Percentiles rank a stretch among this genome's conserved stretches.
Conservation (phyloP, 257 asterid species). For the Salvia miltiorrhiza region DNA sequence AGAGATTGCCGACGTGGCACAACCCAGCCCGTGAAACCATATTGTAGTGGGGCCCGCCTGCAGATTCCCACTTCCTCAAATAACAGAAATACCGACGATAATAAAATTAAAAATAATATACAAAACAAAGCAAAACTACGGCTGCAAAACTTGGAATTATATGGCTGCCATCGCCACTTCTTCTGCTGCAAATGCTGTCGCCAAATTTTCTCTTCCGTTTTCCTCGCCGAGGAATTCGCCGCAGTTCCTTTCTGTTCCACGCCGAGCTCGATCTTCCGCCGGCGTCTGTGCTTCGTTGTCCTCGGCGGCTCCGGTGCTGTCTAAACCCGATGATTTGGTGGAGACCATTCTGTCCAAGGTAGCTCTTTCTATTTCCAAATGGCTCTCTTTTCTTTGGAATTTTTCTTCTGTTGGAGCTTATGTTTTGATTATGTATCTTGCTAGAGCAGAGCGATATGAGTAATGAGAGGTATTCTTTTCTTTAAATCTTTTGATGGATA, state of each 20-base stretch:
- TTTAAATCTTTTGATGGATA: not conserved
- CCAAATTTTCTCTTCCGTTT: conserved; percentile 25
- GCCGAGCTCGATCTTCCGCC: conserved; percentile 14
- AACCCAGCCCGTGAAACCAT: conserved; percentile 7
- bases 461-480: not conserved
- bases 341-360: conserved; percentile 66
- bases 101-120: too few relatives aligned
- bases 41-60: not conserved
- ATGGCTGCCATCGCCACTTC: conserved; percentile 26
- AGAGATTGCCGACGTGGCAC: conserved; percentile 27
- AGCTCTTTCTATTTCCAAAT: not conserved
- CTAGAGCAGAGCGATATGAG: not conserved
- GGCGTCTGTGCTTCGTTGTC: conserved; percentile 45
- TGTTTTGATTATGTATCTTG: not conserved
- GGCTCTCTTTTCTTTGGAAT: not conserved
- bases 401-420: not conserved
- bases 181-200: conserved; percentile 35
- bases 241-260: conserved; percentile 10
- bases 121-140: not conserved
- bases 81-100: not conserved
- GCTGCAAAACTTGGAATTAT: not conserved
- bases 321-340: conserved; percentile 56
- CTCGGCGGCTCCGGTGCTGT: conserved; percentile 36
- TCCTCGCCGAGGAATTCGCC: conserved; percentile 16
- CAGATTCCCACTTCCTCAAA: not conserved